These are phyloP conservation scores for Ajuga reptans DNA, from an alignment of 305 asterid genomes.

Conservation along the genomic window DNA sequence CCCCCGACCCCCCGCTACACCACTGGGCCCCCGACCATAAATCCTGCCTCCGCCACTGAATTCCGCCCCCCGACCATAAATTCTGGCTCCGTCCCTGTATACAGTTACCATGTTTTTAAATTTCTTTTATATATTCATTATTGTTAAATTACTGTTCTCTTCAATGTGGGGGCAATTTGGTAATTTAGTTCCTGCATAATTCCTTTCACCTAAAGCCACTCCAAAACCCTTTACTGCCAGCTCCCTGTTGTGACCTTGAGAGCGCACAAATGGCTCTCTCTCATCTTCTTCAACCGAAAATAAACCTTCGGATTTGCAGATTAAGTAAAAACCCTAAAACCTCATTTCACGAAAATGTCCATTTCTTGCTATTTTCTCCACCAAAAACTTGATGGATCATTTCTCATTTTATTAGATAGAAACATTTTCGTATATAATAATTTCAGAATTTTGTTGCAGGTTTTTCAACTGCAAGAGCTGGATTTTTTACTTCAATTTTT, in stretches of 20 bases:
- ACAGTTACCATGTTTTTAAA: no score
- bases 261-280: conserved; percentile 30
- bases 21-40: no score
- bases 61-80: no score
- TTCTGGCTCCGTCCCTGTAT: no score
- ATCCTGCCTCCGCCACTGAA: no score
- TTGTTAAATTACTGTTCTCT: background rate
- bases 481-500: conserved; percentile 1
- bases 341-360: background rate
- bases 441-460: conserved; percentile 15
- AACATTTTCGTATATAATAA: background rate
- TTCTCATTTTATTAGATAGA: background rate
- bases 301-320: conserved; percentile 19
- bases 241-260: background rate
- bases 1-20: no score
- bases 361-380: background rate
- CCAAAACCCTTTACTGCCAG: conserved; percentile 16
- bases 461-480: conserved; percentile 16
- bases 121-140: no score
- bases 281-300: conserved; percentile 26
- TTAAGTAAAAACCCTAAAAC: conserved; percentile 9
- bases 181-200: background rate
- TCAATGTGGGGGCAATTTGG: conserved; percentile 5
- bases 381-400: background rate
- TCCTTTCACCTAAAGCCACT: conserved; percentile 14